phyloP scores from a whole-genome alignment of 2,329 filamentous ascomycete species.

The Aspergillus hiratsukae region DNA sequence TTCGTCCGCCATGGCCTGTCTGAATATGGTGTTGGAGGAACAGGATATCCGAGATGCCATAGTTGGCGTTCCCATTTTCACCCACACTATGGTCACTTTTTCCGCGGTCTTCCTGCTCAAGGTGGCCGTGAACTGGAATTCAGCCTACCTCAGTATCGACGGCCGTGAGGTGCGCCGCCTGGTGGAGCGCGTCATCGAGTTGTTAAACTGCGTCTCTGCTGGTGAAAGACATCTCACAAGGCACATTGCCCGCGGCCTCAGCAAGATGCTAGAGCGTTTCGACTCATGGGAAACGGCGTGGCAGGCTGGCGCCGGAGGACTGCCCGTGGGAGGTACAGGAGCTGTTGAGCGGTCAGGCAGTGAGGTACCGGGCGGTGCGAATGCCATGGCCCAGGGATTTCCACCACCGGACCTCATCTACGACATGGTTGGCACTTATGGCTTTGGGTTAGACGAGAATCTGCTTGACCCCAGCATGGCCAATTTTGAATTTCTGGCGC shows the following conservation, averaged over 20 bases:
- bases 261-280: conserved; percentile 40
- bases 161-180: conserved; percentile 35
- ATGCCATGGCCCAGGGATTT: conserved; percentile 39
- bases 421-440: conserved; percentile 42
- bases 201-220: conserved; percentile 38
- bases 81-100: conserved; percentile 45
- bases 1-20: conserved; percentile 44
- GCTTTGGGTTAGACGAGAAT: conserved; percentile 40
- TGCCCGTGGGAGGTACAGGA: conserved; percentile 11
- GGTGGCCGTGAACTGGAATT: conserved; percentile 43
- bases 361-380: conserved; percentile 37
- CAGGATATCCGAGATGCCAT: conserved; percentile 45
- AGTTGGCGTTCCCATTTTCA: conserved; percentile 46
- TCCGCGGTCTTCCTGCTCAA: conserved; percentile 44
- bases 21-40: conserved; percentile 47
- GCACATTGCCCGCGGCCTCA: conserved; percentile 39
- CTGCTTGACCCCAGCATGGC: conserved; percentile 40
- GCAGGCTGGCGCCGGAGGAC: conserved; percentile 14
- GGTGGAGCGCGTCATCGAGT: conserved; percentile 37
- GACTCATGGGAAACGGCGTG: conserved; percentile 37
- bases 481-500: conserved; percentile 37
- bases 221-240: conserved; percentile 40
- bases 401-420: conserved; percentile 40
- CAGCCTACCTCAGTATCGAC: conserved; percentile 38
- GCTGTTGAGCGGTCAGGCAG: conserved; percentile 13